Evolutionary conservation across 2,329 filamentous ascomycete species (phyloP), one percentile per base, ranked within the genome.

Genomic region (Graphiopsis chlorocephala): DNA sequence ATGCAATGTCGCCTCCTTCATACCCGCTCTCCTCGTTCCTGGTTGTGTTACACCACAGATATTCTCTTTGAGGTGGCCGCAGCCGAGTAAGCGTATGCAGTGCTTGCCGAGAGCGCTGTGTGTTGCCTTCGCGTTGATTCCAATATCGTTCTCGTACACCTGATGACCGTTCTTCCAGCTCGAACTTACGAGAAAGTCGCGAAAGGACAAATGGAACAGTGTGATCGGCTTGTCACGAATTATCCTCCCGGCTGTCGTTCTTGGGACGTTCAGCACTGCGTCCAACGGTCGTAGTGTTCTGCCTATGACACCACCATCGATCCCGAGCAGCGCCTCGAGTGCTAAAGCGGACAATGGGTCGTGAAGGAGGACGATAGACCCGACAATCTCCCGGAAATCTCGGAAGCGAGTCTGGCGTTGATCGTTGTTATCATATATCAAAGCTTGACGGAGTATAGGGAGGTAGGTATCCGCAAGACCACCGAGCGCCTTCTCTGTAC

Each of bases 131-230:
- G 26, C 17, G 17, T 61, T 26, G 15, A 55, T 3, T 70, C 73
- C 66, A 67, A 76, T 12, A 17, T 3, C 4, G 7, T 29, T 26
- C 26, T 29, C 26, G n/a, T n/a, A n/a, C n/a, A n/a, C n/a, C n/a
- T n/a, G n/a, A n/a, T n/a, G n/a, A n/a, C n/a, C n/a, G n/a, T 8
- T 29, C 8, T 29, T 29, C 8, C 28, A 29, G 12, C n/a, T 14
- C 12, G 35, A n/a, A 10, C 12, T 10, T 42, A 42, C 12, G 12
- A 42, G 35, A 10, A 42, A 42, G n/a, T 42, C 35, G 4, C 35
- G 35, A 10, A 42, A 42, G 12, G 35, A 42, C 12, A 42, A 10
- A n/a, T 42, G 35, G 35, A 42, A 42, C 12, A 42, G 35, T 10
- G 12, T 42, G 12, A 42, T 42, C 14, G 35, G 14, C 12, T n/a